Base-by-base conservation (phyloP, 768 basidiomycete species). In the Trametes cubensis region DNA sequence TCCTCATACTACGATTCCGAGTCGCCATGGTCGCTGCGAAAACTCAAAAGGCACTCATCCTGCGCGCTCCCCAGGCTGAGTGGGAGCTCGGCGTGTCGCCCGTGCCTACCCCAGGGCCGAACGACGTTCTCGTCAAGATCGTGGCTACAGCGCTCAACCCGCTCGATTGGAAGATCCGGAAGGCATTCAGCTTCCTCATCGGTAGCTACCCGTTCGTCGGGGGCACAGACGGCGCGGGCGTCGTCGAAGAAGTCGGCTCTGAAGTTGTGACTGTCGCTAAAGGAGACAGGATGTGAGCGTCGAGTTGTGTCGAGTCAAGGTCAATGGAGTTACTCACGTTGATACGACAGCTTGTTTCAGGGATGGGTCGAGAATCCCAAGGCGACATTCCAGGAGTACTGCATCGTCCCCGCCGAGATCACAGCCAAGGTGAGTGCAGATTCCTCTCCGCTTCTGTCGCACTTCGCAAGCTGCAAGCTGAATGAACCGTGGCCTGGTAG, bases 71-170 rank as follows among this genome's bases (percentile, higher is more conserved):
- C 23, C 20, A 41, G 8, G 58, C 26, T 2, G 28, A 28, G 4
- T 66, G 50, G 51, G 28, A 10, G 6, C 44, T 60, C 25, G 18
- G 14, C 39, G 48, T 51, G 30, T 34, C 25, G n/a, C 30, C 40
- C 39, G 52, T 81, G 10, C 78, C 75, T 17, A 71, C 69, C 20
- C 83, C 83, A 6, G 78, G 79, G 15, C 76, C 78, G 4, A 79
- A 78, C 51, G 81, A 83, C 64, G 67, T 84, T 21, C 76, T 85
- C 42, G 70, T 84, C 67, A 78, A 78, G 68, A 69, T 84, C 55
- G 71, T 76, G 45, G 74, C 84, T 5, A 76, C 81, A 0, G 77
- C 80, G 2, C 70, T 85, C 52, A 84, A 85, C 62, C 85, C 85
- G 2, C 75, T 78, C 14, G 85, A 86, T 61, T 81, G 81, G 71